Percentiles rank a stretch among this genome's conserved stretches.
Conservation (phyloP, 208 protist species). For the Naegleria gruberi region DNA sequence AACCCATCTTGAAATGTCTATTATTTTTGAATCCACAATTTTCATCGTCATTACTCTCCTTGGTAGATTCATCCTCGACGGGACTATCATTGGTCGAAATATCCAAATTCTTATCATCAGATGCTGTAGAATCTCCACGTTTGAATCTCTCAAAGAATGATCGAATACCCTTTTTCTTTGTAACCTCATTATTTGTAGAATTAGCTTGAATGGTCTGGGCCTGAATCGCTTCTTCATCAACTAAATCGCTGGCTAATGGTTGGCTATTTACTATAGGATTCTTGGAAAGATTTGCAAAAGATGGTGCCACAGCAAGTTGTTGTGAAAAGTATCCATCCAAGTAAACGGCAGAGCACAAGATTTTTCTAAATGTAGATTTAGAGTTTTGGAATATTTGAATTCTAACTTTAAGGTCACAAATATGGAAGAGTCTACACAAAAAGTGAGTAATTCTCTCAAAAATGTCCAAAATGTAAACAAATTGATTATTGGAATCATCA, state of each 20-base stretch:
- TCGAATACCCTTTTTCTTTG: neutral
- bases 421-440: neutral
- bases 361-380: neutral
- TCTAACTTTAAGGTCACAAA: neutral
- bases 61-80: neutral
- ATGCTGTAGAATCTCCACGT: neutral
- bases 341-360: neutral
- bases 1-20: neutral
- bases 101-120: neutral
- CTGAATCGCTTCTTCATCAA: neutral
- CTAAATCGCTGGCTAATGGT: neutral
- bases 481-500: neutral
- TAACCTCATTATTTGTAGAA: neutral
- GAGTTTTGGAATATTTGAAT: neutral
- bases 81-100: neutral
- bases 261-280: neutral
- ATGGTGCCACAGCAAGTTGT: neutral
- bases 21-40: neutral
- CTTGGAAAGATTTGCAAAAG: neutral
- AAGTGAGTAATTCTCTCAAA: neutral
- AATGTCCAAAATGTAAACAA: neutral
- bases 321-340: neutral
- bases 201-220: neutral
- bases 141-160: conserved; percentile 1
- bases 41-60: neutral